Conservation (phyloP, 768 basidiomycete species). For the Lentinus brumalis region DNA sequence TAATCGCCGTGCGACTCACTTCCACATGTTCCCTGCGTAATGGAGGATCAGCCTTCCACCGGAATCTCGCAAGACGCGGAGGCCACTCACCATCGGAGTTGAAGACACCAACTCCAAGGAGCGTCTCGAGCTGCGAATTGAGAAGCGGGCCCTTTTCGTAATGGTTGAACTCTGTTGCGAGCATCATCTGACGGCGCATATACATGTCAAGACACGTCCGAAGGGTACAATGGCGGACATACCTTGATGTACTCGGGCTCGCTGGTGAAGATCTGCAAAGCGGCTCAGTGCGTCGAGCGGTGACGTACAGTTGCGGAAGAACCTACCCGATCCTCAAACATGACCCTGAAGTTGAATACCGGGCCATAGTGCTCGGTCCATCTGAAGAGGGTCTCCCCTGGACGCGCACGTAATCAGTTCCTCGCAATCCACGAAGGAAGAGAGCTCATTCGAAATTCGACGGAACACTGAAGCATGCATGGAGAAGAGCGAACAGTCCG, state of each 20-base stretch:
- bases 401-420: no score
- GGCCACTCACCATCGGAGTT: slow-evolving; percentile 49
- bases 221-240: background rate
- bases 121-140: slow-evolving; percentile 26
- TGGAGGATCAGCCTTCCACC: background rate
- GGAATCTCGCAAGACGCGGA: background rate
- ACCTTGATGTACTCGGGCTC: slow-evolving; percentile 54
- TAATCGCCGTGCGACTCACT: slow-evolving; percentile 38
- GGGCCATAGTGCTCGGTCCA: slow-evolving; percentile 20
- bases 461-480: no score
- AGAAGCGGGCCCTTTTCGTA: slow-evolving; percentile 42
- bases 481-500: no score
- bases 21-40: slow-evolving; percentile 66
- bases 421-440: background rate
- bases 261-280: slow-evolving; percentile 42
- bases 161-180: slow-evolving; percentile 46
- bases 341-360: slow-evolving; percentile 27
- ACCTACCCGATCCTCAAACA: slow-evolving; percentile 42
- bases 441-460: background rate
- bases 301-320: background rate
- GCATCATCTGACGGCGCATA: slow-evolving; percentile 36
- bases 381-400: slow-evolving; percentile 5
- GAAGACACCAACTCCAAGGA: slow-evolving; percentile 63
- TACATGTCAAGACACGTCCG: background rate
- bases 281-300: background rate